Base-by-base conservation (phyloP, 2,329 filamentous ascomycete species). In the Botryosphaeria dothidea region DNA sequence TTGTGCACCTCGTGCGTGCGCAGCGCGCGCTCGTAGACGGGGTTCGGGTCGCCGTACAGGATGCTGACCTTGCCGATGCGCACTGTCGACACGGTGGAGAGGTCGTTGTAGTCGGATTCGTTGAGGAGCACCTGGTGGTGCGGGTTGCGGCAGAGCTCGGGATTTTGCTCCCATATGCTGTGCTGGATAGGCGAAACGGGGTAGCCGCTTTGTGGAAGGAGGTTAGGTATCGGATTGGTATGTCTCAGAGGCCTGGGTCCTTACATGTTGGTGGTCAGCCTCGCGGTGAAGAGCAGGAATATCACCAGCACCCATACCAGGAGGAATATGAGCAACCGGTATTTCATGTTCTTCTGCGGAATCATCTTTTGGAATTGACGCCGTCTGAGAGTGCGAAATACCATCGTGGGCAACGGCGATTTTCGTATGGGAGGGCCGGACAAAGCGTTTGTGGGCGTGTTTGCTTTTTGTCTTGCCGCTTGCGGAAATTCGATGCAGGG, bases 21-120 rank as follows among this genome's bases (percentile, higher is more conserved):
- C 23, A 79, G 65, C 3, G 76, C 77, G 17, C 70, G 69, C 54
- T 78, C 74, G 64, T 77, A 78, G 17, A 75, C 67, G 7, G 69
- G 48, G 58, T 67, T 62, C 29, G 21, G 38, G 21, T 21, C 51
- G 21, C 43, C 52, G 56, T 67, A 68, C 3, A 65, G 63, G 29
- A 65, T 45, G 17, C 61, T 62, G 13, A 65, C 61, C 52, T 67
- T 68, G 34, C 38, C 54, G 6, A 58, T 58, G 36, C 48, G 36
- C 29, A 51, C 49, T 1, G 27, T 29, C n/a, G 49, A 52, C 3
- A 13, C 7, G 0, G 27, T 13, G 9, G 36, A 27, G 21, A 58
- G 61, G 23, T 36, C 15, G 46, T 63, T 61, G 38, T 49, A 66
- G 31, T 49, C 48, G 60, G 66, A 62, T 9, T 46, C 46, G 34